Conservation (phyloP, 1,284 basidiomycete genomes). For the Trichosporon faecale region DNA sequence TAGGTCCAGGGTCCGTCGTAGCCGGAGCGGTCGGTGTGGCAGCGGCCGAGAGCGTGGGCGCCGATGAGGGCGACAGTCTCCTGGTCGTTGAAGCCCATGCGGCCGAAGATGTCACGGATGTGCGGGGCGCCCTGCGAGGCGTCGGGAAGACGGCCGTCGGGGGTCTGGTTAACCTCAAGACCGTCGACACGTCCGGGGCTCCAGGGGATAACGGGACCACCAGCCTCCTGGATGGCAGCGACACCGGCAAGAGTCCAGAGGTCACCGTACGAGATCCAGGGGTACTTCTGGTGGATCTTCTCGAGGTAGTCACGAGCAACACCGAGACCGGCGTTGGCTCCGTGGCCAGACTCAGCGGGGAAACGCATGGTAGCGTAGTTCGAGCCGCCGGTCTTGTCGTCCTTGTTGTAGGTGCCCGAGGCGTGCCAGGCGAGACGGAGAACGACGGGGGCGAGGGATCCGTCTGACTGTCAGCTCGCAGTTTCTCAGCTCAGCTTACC, state of each 20-base stretch:
- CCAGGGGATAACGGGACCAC: constrained; percentile 72
- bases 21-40: constrained; percentile 76
- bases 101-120: constrained; percentile 83
- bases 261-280: constrained; percentile 92
- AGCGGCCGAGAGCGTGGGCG: constrained; percentile 91
- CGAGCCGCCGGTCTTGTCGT: constrained; percentile 75
- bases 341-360: constrained; percentile 76
- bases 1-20: constrained; percentile 70
- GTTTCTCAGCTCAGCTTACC: constrained; percentile 57
- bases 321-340: constrained; percentile 81
- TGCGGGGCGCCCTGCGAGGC: constrained; percentile 80
- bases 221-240: constrained; percentile 62
- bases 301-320: constrained; percentile 82
- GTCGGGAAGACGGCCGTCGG: constrained; percentile 93
- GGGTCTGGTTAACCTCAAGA: constrained; percentile 69
- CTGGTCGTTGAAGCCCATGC: constrained; percentile 96
- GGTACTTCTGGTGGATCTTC: constrained; percentile 72
- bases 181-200: constrained; percentile 84
- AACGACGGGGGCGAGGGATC: constrained; percentile 84
- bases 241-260: constrained; percentile 85
- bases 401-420: constrained; percentile 88
- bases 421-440: constrained; percentile 92
- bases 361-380: constrained; percentile 97
- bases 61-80: constrained; percentile 93
- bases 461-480: constrained; percentile 59